Evolutionary conservation across 139 green algal species (phyloP).

Genomic region (Chlorella sp.): DNA sequence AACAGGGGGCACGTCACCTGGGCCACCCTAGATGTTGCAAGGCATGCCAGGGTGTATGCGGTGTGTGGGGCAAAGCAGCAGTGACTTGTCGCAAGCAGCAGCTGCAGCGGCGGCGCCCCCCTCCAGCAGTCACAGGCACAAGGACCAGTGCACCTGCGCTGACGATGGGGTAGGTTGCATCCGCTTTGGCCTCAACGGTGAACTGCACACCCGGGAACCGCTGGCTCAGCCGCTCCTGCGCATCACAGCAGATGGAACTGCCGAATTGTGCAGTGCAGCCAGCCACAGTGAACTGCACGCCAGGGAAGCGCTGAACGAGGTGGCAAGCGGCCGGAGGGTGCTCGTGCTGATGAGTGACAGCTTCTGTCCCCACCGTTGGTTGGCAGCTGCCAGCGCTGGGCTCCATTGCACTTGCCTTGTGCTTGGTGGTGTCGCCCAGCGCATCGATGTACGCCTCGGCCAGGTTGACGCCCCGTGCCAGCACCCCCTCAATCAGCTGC

Average conservation of each 20-base stretch:
- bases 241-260: background rate
- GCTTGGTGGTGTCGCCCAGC: conserved; percentile 81
- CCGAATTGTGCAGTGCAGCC: background rate
- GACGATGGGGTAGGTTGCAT: conserved; percentile 93
- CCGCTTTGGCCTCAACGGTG: conserved; percentile 80
- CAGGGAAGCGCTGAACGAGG: no score
- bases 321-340: no score
- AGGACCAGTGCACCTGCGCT: background rate
- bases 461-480: conserved; percentile 75
- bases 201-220: conserved; percentile 78
- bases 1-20: no score
- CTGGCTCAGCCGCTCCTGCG: conserved; percentile 46
- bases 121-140: background rate
- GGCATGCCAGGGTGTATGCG: background rate
- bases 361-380: no score
- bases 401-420: conserved; percentile 11
- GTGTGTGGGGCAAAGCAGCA: background rate
- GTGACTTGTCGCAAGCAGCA: background rate
- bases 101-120: no score
- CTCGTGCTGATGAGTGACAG: no score
- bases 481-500: conserved; percentile 64
- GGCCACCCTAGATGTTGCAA: background rate
- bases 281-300: background rate
- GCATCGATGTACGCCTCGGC: conserved; percentile 93
- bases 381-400: no score